Evolutionary conservation across 371 early-diverging fungal species (phyloP).

Genomic region (Capillidium heterosporum): DNA sequence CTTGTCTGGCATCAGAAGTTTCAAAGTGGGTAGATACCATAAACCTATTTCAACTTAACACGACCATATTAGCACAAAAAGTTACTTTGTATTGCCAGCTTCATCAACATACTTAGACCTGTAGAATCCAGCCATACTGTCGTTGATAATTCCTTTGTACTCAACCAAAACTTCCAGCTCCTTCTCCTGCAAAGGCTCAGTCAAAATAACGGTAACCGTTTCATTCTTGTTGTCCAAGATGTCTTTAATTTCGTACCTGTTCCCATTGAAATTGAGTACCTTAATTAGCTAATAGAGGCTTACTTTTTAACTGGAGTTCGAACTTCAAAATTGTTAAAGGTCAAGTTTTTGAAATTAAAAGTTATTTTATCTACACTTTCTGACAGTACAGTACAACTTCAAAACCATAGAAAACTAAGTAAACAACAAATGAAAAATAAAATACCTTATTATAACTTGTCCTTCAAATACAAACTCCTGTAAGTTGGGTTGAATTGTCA

Average conservation of each 20-base stretch:
- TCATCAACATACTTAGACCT: slow-evolving; percentile 43
- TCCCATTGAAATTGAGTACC: slow-evolving; percentile 36
- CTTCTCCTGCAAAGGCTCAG: slow-evolving; percentile 21
- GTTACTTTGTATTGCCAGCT: slow-evolving; percentile 31
- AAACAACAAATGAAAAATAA: too few species aligned
- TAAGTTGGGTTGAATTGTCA: slow-evolving; percentile 48
- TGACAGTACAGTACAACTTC: too few species aligned
- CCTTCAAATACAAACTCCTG: slow-evolving; percentile 46
- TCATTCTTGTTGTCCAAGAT: slow-evolving; percentile 29
- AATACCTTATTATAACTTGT: slow-evolving; percentile 15
- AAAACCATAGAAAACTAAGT: too few species aligned
- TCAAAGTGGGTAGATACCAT: slow-evolving; percentile 85
- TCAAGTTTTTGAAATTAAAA: too few species aligned
- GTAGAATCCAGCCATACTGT: slow-evolving; percentile 76
- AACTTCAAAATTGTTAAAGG: neutral
- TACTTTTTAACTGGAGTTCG: too few species aligned
- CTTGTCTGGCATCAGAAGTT: slow-evolving; percentile 68
- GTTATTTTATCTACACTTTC: too few species aligned
- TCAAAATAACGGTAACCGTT: slow-evolving; percentile 38
- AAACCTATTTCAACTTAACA: slow-evolving; percentile 7
- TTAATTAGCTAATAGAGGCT: slow-evolving; percentile 28
- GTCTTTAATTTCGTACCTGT: slow-evolving; percentile 23
- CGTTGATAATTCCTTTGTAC: slow-evolving; percentile 54
- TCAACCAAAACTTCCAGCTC: slow-evolving; percentile 25
- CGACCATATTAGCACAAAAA: neutral